These are phyloP conservation scores for Vishniacozyma victoriae DNA, from an alignment of 768 basidiomycete species.

Conservation along the genomic window DNA sequence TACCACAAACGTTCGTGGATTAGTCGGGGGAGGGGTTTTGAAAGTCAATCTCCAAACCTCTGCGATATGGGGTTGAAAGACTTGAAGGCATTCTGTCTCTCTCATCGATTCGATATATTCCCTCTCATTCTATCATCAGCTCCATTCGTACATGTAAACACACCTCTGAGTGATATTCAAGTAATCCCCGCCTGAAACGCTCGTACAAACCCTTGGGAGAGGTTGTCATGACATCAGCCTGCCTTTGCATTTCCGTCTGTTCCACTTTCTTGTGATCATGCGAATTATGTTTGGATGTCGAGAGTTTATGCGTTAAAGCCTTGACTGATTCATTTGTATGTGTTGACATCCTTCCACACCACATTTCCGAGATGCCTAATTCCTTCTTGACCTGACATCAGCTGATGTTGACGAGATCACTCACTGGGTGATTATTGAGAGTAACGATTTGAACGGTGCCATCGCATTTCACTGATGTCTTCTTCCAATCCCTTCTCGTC, in stretches of 20 bases:
- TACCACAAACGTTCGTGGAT: slow-evolving; percentile 38
- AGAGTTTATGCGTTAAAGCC: background rate
- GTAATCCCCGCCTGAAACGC: slow-evolving; percentile 28
- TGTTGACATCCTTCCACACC: slow-evolving; percentile 1
- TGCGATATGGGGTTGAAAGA: slow-evolving; percentile 31
- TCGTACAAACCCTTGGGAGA: slow-evolving; percentile 26
- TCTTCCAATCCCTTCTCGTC: slow-evolving; percentile 24
- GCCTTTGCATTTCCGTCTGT: slow-evolving; percentile 14
- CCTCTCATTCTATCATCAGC: slow-evolving; percentile 24
- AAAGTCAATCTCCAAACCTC: slow-evolving; percentile 44
- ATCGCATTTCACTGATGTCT: slow-evolving; percentile 19
- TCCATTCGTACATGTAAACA: background rate
- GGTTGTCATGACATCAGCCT: slow-evolving; percentile 17
- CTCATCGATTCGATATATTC: slow-evolving; percentile 43
- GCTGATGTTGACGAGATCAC: slow-evolving; percentile 1
- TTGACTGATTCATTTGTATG: slow-evolving; percentile 1
- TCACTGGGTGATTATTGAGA: slow-evolving; percentile 10
- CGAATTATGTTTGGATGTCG: background rate
- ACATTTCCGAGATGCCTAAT: background rate
- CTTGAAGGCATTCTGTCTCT: slow-evolving; percentile 32
- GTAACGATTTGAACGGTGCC: slow-evolving; percentile 30
- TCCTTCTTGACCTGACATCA: background rate
- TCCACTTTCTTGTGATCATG: background rate
- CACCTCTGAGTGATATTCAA: slow-evolving; percentile 27
- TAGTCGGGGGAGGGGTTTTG: slow-evolving; percentile 28